phyloP scores from a whole-genome alignment of 495 filamentous ascomycete genomes.

The Penicillium argentinense region DNA sequence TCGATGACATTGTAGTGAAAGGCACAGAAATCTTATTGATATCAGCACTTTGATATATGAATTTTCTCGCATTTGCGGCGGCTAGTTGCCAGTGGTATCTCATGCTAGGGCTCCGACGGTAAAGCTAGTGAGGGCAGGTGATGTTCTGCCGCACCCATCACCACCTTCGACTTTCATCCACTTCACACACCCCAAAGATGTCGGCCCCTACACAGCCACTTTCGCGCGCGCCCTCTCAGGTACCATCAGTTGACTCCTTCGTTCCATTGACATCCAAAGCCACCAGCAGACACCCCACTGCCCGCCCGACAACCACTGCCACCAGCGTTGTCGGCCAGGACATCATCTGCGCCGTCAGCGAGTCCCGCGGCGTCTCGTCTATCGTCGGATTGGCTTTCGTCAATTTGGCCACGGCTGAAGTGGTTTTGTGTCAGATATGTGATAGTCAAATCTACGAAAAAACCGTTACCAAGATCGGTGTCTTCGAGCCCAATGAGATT shows the following conservation, averaged over 20 bases:
- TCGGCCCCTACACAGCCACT: not conserved
- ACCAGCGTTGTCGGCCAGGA: slow-evolving; percentile 71
- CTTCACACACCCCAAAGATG: too few species aligned
- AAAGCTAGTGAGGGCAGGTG: too few species aligned
- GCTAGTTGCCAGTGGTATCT: too few species aligned
- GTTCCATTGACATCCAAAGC: slow-evolving; percentile 23
- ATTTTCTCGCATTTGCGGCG: too few species aligned
- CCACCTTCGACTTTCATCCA: too few species aligned
- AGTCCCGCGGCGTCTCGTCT: slow-evolving; percentile 80
- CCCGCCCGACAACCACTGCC: slow-evolving; percentile 57
- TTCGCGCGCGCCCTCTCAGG: not conserved
- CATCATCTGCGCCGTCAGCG: slow-evolving; percentile 87
- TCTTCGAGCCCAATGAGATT: slow-evolving; percentile 75
- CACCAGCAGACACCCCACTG: slow-evolving; percentile 45
- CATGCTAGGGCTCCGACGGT: too few species aligned
- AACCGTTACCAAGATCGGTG: slow-evolving; percentile 77
- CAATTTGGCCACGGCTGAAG: slow-evolving; percentile 80
- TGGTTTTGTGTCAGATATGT: slow-evolving; percentile 84
- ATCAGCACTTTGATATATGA: too few species aligned
- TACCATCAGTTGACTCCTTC: slow-evolving; percentile 21
- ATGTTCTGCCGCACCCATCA: too few species aligned
- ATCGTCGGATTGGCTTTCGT: slow-evolving; percentile 89
- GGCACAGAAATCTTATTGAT: too few species aligned
- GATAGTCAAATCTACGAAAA: slow-evolving; percentile 85
- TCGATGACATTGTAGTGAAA: too few species aligned